Conservation (phyloP, 495 filamentous ascomycete genomes). For the Tuber brumale region DNA sequence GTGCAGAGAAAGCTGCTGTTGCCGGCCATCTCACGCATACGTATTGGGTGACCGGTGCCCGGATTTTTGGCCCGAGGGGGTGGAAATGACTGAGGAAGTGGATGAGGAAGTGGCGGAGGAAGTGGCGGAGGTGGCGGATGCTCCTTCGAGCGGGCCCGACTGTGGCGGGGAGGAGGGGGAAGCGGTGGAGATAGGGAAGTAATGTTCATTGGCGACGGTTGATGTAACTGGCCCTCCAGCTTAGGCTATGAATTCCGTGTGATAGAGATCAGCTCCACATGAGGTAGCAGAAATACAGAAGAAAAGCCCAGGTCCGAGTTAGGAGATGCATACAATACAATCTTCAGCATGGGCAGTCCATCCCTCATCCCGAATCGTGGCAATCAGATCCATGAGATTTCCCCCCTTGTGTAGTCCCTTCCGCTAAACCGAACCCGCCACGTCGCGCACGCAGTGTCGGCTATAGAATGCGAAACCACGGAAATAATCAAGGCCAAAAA, state of each 20-base stretch:
- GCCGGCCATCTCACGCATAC: conserved; percentile 82
- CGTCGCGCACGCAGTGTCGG: not conserved
- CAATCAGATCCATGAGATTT: conserved; percentile 4
- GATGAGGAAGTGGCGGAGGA: no score
- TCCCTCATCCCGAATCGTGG: not conserved
- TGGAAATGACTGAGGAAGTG: no score
- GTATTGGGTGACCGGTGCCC: conserved; percentile 79
- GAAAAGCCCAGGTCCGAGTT: conserved; percentile 44
- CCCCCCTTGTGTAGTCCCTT: conserved; percentile 12
- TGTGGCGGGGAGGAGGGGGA: not conserved
- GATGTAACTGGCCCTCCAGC: conserved; percentile 83
- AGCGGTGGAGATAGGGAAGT: conserved; percentile 14
- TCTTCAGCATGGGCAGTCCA: conserved; percentile 45
- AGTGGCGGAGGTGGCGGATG: conserved; percentile 18
- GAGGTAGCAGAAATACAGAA: conserved; percentile 9
- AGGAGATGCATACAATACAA: conserved; percentile 56
- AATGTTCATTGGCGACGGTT: conserved; percentile 58
- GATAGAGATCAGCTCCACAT: conserved; percentile 51
- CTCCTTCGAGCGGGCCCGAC: conserved; percentile 41
- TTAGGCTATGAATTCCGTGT: conserved; percentile 74
- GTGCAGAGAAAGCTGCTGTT: conserved; percentile 70
- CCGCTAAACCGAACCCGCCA: conserved; percentile 8
- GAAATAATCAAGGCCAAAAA: conserved; percentile 25
- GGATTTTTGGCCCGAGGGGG: no score
- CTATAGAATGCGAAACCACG: conserved; percentile 11